Percentiles rank a stretch among this genome's conserved stretches.
Conservation (phyloP, 2,329 filamentous ascomycete genomes). For the Aspergillus quadrilineatus region DNA sequence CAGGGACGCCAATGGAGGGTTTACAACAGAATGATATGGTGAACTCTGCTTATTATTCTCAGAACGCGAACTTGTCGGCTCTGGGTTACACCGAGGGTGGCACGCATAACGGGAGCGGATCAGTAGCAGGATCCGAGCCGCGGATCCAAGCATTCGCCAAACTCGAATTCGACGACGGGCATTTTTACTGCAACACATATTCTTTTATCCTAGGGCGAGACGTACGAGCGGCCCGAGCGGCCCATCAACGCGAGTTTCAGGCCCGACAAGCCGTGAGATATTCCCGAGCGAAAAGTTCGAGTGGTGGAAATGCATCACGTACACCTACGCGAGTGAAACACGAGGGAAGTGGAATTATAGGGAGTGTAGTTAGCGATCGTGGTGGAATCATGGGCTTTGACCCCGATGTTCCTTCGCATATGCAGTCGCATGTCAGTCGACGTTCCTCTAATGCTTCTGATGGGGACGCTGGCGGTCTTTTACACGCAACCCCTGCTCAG, state of each 20-base stretch:
- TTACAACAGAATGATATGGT: slow-evolving; percentile 43
- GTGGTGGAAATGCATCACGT: slow-evolving; percentile 44
- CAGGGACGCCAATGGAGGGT: slow-evolving; percentile 38
- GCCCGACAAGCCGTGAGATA: slow-evolving; percentile 40
- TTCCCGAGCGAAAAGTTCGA: slow-evolving; percentile 48
- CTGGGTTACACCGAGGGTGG: slow-evolving; percentile 31
- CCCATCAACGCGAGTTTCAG: slow-evolving; percentile 46
- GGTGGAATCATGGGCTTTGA: slow-evolving; percentile 56
- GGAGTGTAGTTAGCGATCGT: slow-evolving; percentile 55
- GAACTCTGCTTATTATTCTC: slow-evolving; percentile 39
- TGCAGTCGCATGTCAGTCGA: slow-evolving; percentile 41
- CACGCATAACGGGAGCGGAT: slow-evolving; percentile 33
- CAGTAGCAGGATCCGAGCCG: slow-evolving; percentile 43
- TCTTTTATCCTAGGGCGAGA: slow-evolving; percentile 64
- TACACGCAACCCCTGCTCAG: slow-evolving; percentile 40
- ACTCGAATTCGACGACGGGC: slow-evolving; percentile 63
- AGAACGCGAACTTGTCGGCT: slow-evolving; percentile 36
- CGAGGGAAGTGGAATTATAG: slow-evolving; percentile 47
- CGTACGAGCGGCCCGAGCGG: slow-evolving; percentile 51
- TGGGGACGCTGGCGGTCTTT: slow-evolving; percentile 34
- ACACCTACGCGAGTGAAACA: slow-evolving; percentile 47
- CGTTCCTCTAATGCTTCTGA: slow-evolving; percentile 55
- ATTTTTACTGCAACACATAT: slow-evolving; percentile 65
- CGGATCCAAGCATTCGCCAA: slow-evolving; percentile 62
- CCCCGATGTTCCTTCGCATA: slow-evolving; percentile 42